Percentiles rank a stretch among this genome's conserved stretches.
These are phyloP conservation scores for Quercus gilva DNA, from an alignment of 306 rosid species.

Conservation along the genomic window DNA sequence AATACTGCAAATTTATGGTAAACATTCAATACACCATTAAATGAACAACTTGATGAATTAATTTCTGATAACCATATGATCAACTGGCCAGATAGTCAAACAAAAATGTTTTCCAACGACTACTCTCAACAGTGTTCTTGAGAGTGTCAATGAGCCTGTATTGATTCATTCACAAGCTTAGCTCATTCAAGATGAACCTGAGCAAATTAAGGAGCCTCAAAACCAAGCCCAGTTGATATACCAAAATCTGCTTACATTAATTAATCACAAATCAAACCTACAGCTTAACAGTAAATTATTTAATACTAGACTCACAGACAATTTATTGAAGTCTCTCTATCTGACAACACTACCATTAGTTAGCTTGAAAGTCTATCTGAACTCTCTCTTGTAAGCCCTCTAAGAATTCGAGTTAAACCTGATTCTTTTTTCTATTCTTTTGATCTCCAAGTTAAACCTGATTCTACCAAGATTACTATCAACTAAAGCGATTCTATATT, in stretches of 20 bases:
- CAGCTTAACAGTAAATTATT: background rate
- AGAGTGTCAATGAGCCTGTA: background rate
- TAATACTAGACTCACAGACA: background rate
- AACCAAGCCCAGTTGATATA: background rate
- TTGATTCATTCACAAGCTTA: background rate
- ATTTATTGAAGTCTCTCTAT: background rate
- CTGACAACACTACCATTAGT: background rate
- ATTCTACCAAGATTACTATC: background rate
- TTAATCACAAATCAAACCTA: background rate
- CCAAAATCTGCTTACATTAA: background rate
- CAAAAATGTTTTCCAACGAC: background rate
- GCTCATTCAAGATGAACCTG: background rate
- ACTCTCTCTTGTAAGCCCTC: background rate
- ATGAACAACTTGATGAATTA: background rate
- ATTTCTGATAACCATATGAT: background rate
- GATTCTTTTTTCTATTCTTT: background rate
- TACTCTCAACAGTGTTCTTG: background rate
- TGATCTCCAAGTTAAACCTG: background rate
- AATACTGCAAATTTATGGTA: slow-evolving; percentile 3
- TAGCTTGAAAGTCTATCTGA: background rate
- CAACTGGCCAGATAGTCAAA: background rate
- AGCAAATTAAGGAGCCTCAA: background rate
- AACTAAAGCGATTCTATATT: background rate
- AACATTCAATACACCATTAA: background rate
- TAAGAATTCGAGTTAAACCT: background rate